Evolutionary conservation across 2,329 filamentous ascomycete genomes (phyloP).

Genomic region (Polytolypa hystricis): DNA sequence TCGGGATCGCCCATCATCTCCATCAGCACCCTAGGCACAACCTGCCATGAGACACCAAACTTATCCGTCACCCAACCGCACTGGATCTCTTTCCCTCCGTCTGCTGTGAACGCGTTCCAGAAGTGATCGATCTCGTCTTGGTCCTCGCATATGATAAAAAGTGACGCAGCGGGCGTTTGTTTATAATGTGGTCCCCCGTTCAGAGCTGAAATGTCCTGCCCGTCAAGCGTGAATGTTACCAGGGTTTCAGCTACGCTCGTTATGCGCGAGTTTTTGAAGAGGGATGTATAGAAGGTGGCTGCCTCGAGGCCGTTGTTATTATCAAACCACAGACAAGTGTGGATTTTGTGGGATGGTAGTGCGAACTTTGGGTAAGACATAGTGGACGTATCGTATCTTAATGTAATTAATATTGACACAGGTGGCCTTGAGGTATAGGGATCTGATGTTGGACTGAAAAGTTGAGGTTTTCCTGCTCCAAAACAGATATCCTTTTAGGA

Average conservation of each 20-base stretch:
- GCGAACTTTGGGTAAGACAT: background rate
- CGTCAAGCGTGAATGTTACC: slow-evolving; percentile 31
- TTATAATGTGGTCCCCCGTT: slow-evolving; percentile 35
- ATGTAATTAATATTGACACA: no score
- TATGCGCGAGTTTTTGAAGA: slow-evolving; percentile 17
- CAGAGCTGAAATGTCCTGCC: slow-evolving; percentile 31
- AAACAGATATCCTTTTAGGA: no score
- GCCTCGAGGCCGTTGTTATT: slow-evolving; percentile 17
- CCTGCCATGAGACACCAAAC: slow-evolving; percentile 40
- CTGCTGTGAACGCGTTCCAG: slow-evolving; percentile 35
- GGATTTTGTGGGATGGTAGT: slow-evolving; percentile 10
- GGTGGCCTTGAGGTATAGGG: no score
- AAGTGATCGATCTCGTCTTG: slow-evolving; percentile 40
- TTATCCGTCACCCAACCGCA: slow-evolving; percentile 40
- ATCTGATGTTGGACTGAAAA: no score
- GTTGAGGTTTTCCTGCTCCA: no score
- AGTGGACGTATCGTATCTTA: no score
- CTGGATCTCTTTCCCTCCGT: slow-evolving; percentile 27
- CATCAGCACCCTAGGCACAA: slow-evolving; percentile 31
- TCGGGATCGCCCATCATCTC: slow-evolving; percentile 26
- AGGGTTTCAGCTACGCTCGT: slow-evolving; percentile 22
- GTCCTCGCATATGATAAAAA: slow-evolving; percentile 36
- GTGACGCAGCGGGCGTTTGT: slow-evolving; percentile 33
- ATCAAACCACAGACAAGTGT: slow-evolving; percentile 17
- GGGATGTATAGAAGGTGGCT: slow-evolving; percentile 15